A percentile compares a stretch with the other conserved stretches of the same genome.
These are phyloP conservation scores for Monosporascus sp. DNA, from an alignment of 2,329 filamentous ascomycete species.

Conservation along the genomic window DNA sequence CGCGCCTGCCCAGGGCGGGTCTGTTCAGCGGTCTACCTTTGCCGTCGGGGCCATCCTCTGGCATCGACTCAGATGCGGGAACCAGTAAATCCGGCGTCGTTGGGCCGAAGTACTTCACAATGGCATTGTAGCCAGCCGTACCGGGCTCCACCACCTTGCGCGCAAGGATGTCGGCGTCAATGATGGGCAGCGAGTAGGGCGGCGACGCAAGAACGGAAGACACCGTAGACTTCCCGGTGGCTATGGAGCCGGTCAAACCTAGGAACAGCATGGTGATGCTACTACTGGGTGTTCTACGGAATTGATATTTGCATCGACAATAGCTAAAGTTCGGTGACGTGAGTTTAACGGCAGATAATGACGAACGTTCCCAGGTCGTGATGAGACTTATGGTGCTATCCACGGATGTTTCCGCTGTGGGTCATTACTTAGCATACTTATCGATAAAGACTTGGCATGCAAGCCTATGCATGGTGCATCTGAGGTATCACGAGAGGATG, in stretches of 20 bases:
- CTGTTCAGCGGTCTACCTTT: conserved; percentile 76
- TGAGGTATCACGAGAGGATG: no score
- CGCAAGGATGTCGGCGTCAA: conserved; percentile 90
- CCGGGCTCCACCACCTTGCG: conserved; percentile 93
- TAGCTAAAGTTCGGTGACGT: neutral
- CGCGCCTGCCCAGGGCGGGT: conserved; percentile 73
- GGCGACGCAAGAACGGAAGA: conserved; percentile 73
- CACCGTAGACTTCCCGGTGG: conserved; percentile 96
- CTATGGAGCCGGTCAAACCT: conserved; percentile 93
- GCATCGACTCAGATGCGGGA: conserved; percentile 45
- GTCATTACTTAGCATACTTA: neutral
- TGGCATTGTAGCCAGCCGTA: conserved; percentile 74
- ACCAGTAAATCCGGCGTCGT: conserved; percentile 83
- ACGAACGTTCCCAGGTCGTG: neutral
- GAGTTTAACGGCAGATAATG: neutral
- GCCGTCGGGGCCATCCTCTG: conserved; percentile 48
- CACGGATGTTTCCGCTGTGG: neutral
- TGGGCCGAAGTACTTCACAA: conserved; percentile 74
- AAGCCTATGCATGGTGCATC: neutral
- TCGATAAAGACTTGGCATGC: neutral
- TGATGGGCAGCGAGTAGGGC: conserved; percentile 81
- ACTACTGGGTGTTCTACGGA: neutral
- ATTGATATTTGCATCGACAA: neutral
- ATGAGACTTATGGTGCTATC: neutral
- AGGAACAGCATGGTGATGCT: conserved; percentile 75